Evolutionary conservation across 805 yeast genomes (phyloP), one percentile per base, ranked within the genome.

Genomic region (Candida dajiaensis): DNA sequence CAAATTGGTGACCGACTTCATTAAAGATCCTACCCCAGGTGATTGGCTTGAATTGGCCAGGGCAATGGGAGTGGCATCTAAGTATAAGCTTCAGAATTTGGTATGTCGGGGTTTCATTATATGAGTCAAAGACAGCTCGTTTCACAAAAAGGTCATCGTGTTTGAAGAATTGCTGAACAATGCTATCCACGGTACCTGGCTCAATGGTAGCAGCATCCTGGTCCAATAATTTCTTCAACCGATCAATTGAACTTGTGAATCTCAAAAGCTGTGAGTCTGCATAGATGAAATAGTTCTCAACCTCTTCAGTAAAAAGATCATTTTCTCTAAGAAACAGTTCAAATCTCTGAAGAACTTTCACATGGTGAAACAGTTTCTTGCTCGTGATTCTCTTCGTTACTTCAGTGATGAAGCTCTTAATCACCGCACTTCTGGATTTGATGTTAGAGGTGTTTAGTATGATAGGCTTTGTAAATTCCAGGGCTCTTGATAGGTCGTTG

Each of bases 1-100:
- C 51, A 19, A 46, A 48, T 4, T 40, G 28, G 12, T 47, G 26
- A 2, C 53, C 49, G 10, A 53, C 42, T 18, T 43, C 15, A 11
- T 41, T 41, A 35, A 56, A 35, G 5, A 58, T 43, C 10, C 42
- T 37, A 16, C 46, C 42, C 61, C 62, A 58, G 2, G 59, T 50
- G 4, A 40, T 40, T 4, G 47, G 43, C 3, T 43, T 33, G 11
- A 53, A 44, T 1, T 37, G 44, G 1, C 18, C 13, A 2, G 40
- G 18, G 7, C 48, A 39, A 21, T 48, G 47, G 4, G 33, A 9
- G 8, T 46, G 39, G 37, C 49, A 43, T n/a, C 43, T 21, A 12
- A 48, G 25, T 4, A 47, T 31, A 4, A 50, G 45, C 8, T 41
- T 16, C n/a, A 47, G 23, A 9, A 54, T 38, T n/a, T 49, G n/a